These are phyloP conservation scores for Paracamarosporium sp. DNA, from an alignment of 2,329 filamentous ascomycete species.

Conservation along the genomic window DNA sequence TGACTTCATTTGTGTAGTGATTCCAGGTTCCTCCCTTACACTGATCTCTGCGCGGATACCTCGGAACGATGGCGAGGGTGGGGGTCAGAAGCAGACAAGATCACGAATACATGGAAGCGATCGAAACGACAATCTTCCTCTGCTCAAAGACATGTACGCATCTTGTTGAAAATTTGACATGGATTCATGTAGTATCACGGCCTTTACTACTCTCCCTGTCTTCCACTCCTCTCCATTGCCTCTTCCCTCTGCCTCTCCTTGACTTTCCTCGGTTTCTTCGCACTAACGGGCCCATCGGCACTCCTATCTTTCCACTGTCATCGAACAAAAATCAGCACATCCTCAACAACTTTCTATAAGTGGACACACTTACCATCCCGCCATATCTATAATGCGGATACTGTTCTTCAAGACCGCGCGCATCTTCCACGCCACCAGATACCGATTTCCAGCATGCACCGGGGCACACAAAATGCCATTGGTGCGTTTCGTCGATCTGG, in stretches of 20 bases:
- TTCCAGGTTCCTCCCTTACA: no score
- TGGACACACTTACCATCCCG: slow-evolving; percentile 42
- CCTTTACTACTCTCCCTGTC: no score
- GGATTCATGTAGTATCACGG: no score
- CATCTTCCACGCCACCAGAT: slow-evolving; percentile 53
- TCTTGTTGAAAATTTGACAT: no score
- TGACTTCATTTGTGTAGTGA: no score
- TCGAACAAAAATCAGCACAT: slow-evolving; percentile 28
- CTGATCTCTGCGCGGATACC: no score
- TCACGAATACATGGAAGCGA: no score
- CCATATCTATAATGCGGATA: slow-evolving; percentile 34
- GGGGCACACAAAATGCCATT: slow-evolving; percentile 55
- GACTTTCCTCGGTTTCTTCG: slow-evolving; percentile 51
- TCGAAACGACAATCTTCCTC: no score
- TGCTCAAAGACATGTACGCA: no score
- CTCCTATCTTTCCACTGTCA: slow-evolving; percentile 50
- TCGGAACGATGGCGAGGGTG: no score
- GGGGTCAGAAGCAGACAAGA: no score
- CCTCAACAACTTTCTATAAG: slow-evolving; percentile 23
- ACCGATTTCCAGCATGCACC: slow-evolving; percentile 52
- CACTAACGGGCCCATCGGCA: slow-evolving; percentile 48
- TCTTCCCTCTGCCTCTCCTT: slow-evolving; percentile 39
- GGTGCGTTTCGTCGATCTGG: slow-evolving; percentile 47
- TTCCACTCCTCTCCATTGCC: slow-evolving; percentile 39
- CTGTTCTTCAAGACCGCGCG: slow-evolving; percentile 21